Conservation (phyloP, 192 early-diverging fungal genomes). For the Podila minutissima region DNA sequence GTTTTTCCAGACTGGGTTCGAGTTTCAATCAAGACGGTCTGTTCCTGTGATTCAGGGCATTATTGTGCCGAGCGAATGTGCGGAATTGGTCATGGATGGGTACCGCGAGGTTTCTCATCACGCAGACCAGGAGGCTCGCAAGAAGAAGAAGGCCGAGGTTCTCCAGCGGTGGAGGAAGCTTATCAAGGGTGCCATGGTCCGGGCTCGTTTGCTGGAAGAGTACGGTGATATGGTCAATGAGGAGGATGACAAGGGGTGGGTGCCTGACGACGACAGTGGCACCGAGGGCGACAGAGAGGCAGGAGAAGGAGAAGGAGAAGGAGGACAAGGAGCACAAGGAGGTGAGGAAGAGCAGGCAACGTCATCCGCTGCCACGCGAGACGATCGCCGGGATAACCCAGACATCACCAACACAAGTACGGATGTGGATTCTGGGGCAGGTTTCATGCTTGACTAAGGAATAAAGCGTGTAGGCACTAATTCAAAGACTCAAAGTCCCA, state of each 20-base stretch:
- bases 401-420: neutral
- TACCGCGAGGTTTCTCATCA: slow-evolving; percentile 42
- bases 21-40: slow-evolving; percentile 67
- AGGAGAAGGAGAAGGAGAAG: neutral
- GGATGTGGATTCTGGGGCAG: slow-evolving; percentile 19
- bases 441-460: slow-evolving; percentile 33
- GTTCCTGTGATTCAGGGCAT: slow-evolving; percentile 74
- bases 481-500: neutral
- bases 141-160: slow-evolving; percentile 57
- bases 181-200: slow-evolving; percentile 58
- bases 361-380: too few relatives aligned
- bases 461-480: neutral
- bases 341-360: neutral
- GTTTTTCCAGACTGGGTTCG: slow-evolving; percentile 72
- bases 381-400: neutral
- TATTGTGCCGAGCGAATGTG: slow-evolving; percentile 69
- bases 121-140: slow-evolving; percentile 31
- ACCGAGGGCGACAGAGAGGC: neutral
- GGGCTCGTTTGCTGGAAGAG: slow-evolving; percentile 63
- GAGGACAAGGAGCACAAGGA: slow-evolving; percentile 11
- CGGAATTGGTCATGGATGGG: slow-evolving; percentile 67
- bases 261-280: slow-evolving; percentile 15
- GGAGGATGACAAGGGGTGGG: slow-evolving; percentile 11
- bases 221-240: slow-evolving; percentile 52
- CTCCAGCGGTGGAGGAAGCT: slow-evolving; percentile 66